Conservation (phyloP, 148 eudicot species). For the Pharnaceum exiguum region DNA sequence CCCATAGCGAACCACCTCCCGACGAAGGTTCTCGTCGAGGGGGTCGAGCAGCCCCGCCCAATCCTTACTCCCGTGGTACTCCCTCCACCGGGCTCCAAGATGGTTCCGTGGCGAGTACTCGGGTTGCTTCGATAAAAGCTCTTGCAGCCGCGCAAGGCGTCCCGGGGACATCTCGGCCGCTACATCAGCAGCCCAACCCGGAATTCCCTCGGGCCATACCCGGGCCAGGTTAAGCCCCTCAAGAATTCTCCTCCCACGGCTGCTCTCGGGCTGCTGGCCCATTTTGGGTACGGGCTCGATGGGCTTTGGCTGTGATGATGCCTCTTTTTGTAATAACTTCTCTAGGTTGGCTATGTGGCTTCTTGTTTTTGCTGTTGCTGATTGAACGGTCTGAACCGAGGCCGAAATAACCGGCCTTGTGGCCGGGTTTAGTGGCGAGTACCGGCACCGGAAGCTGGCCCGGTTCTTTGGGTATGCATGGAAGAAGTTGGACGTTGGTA, state of each 20-base stretch:
- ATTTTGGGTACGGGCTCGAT: conserved; percentile 1
- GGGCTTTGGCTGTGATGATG: conserved; percentile 13
- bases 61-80: conserved; percentile 73
- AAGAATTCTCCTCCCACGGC: conserved; percentile 24
- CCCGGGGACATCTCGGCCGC: conserved; percentile 81
- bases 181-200: conserved; percentile 31
- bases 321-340: conserved; percentile 42
- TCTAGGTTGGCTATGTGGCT: conserved; percentile 59
- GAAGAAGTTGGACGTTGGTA: conserved; percentile 36
- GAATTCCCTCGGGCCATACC: conserved; percentile 59
- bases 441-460: conserved; percentile 33
- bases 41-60: conserved; percentile 94
- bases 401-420: conserved; percentile 20
- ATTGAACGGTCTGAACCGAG: neutral
- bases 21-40: conserved; percentile 89
- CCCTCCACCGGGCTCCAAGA: conserved; percentile 69
- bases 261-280: neutral
- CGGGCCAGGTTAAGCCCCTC: conserved; percentile 39
- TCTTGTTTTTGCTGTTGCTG: conserved; percentile 30
- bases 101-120: conserved; percentile 77
- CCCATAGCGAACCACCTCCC: conserved; percentile 86
- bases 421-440: conserved; percentile 25
- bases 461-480: conserved; percentile 21
- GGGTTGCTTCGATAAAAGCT: conserved; percentile 43
- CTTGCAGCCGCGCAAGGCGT: conserved; percentile 54